Evolutionary conservation across 345 rosid genomes (phyloP).

Genomic region (Raphanus sativus): DNA sequence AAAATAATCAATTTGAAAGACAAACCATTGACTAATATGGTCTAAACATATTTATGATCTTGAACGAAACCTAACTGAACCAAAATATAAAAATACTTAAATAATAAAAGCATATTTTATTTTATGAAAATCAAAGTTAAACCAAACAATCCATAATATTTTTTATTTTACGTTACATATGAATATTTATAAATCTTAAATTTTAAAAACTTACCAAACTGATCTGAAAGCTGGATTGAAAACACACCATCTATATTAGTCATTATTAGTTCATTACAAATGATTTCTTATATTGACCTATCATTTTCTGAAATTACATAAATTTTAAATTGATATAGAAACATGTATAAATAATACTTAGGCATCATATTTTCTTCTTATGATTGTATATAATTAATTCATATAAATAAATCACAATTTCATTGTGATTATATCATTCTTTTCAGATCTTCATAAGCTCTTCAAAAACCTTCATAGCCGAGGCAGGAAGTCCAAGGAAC

Average conservation of each 20-base stretch:
- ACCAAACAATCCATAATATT: neutral
- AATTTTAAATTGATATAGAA: neutral
- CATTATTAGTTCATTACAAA: neutral
- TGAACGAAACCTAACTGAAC: neutral
- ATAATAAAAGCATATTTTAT: too few species aligned
- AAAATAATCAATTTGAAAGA: neutral
- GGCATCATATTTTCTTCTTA: neutral
- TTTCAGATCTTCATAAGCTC: conserved; percentile 42
- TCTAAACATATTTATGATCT: neutral
- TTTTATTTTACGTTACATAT: neutral
- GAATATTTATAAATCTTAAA: neutral
- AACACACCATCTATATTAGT: neutral
- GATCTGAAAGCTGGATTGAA: neutral
- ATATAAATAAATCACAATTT: neutral
- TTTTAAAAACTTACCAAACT: neutral
- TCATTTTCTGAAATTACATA: neutral
- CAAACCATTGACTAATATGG: neutral
- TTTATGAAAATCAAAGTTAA: neutral
- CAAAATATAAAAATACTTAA: neutral
- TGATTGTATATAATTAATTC: neutral
- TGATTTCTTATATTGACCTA: neutral
- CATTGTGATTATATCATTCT: neutral
- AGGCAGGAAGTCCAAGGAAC: conserved; percentile 70
- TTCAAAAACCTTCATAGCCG: conserved; percentile 70
- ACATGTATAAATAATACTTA: neutral